Conservation (phyloP, 2,329 filamentous ascomycete species). For the Aspergillus chevalieri region DNA sequence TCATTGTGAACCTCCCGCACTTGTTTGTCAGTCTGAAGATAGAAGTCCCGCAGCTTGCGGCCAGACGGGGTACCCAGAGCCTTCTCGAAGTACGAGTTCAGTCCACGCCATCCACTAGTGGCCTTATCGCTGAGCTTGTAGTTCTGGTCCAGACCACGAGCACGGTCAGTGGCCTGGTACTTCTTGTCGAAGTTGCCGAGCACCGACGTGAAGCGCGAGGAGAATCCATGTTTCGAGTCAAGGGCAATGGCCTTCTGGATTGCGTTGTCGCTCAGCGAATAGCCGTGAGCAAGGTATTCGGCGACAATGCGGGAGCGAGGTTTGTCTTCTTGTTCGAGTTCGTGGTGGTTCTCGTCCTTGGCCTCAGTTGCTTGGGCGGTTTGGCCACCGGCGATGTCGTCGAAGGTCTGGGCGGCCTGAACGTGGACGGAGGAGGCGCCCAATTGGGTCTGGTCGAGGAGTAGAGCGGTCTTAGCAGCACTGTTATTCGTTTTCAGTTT, state of each 20-base stretch:
- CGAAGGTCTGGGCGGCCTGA: conserved; percentile 61
- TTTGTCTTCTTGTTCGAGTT: conserved; percentile 93
- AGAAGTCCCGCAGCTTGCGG: conserved; percentile 81
- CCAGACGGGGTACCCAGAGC: conserved; percentile 81
- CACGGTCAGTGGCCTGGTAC: conserved; percentile 82
- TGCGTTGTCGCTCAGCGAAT: conserved; percentile 70
- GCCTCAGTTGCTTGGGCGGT: conserved; percentile 48
- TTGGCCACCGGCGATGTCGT: conserved; percentile 57
- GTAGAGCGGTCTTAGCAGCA: conserved; percentile 90
- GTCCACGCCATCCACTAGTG: conserved; percentile 57
- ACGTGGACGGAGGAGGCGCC: conserved; percentile 72
- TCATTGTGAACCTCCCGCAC: conserved; percentile 91
- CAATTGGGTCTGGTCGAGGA: conserved; percentile 94
- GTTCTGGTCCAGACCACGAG: conserved; percentile 73
- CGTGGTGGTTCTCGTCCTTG: conserved; percentile 53
- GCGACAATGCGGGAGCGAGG: conserved; percentile 87
- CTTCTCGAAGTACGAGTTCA: conserved; percentile 92
- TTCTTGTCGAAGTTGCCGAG: conserved; percentile 74
- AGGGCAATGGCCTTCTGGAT: conserved; percentile 79
- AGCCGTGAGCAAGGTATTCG: conserved; percentile 94
- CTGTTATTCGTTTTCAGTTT: conserved; percentile 17
- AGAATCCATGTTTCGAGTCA: conserved; percentile 84
- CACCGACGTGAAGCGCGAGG: conserved; percentile 68
- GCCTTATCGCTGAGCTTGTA: conserved; percentile 76
- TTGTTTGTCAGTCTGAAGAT: conserved; percentile 76